Percentiles rank a stretch among this genome's conserved stretches.
phyloP scores from a whole-genome alignment of 192 early-diverging fungal species.

The Coemansia sp. region DNA sequence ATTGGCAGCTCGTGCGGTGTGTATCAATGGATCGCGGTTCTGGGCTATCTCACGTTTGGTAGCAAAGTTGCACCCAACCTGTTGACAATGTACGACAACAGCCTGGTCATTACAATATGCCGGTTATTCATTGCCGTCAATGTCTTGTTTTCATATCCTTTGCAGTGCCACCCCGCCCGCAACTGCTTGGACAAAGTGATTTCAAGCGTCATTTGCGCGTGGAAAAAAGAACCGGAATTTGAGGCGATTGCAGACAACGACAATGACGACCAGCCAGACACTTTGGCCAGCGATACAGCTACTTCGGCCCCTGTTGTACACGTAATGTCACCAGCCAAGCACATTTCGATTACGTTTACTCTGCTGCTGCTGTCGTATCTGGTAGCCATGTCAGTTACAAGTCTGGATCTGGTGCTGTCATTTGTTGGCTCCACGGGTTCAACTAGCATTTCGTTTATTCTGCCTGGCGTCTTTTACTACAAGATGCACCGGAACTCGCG shows the following conservation, averaged over 20 bases:
- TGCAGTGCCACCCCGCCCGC: slow-evolving; percentile 91
- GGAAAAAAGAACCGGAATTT: slow-evolving; percentile 36
- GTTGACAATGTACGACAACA: slow-evolving; percentile 59
- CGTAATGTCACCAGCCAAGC: slow-evolving; percentile 52
- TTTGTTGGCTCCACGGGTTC: slow-evolving; percentile 97
- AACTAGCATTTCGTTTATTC: slow-evolving; percentile 93
- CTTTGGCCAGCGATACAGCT: slow-evolving; percentile 16
- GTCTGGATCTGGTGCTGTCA: slow-evolving; percentile 81
- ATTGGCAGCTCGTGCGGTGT: slow-evolving; percentile 72
- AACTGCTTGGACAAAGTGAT: slow-evolving; percentile 86
- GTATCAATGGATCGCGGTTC: slow-evolving; percentile 83
- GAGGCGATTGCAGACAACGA: slow-evolving; percentile 25
- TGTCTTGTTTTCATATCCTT: slow-evolving; percentile 87
- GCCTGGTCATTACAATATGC: slow-evolving; percentile 73
- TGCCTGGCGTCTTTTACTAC: slow-evolving; percentile 92
- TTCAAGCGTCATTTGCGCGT: slow-evolving; percentile 32
- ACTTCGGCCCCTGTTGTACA: slow-evolving; percentile 32
- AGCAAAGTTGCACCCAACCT: slow-evolving; percentile 79
- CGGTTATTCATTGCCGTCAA: slow-evolving; percentile 85
- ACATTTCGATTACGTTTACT: slow-evolving; percentile 63
- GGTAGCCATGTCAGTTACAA: slow-evolving; percentile 72
- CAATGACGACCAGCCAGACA: neutral
- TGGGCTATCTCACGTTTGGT: slow-evolving; percentile 94
- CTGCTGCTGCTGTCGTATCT: slow-evolving; percentile 72
- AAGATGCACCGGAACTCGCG: slow-evolving; percentile 67